Percentiles rank a stretch among this genome's conserved stretches.
These are phyloP conservation scores for Nakazawaea ishiwadae DNA, from an alignment of 805 yeast species.

Conservation along the genomic window DNA sequence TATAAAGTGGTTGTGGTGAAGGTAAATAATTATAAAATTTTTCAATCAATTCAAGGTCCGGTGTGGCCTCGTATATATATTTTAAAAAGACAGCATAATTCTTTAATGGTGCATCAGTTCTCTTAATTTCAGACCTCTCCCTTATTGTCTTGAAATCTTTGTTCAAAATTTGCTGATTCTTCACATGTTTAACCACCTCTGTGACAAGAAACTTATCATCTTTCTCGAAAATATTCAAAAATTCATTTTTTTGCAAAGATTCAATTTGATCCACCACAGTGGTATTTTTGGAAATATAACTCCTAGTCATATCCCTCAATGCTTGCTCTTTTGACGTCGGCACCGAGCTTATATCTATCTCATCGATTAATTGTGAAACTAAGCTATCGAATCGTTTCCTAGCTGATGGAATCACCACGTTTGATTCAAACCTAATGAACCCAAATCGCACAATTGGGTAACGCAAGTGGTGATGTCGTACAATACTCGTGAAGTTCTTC, in stretches of 20 bases:
- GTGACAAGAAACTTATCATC: neutral
- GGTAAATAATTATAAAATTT: conserved; percentile 6
- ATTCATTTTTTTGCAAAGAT: neutral
- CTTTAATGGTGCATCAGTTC: conserved; percentile 5
- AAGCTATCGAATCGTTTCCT: neutral
- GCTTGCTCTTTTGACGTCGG: conserved; percentile 1
- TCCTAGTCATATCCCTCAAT: neutral
- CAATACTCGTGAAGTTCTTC: too few relatives aligned
- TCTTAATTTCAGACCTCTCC: neutral
- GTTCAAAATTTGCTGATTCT: neutral
- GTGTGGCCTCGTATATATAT: conserved; percentile 1
- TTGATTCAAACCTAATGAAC: neutral
- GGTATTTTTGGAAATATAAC: too few relatives aligned
- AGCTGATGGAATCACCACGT: too few relatives aligned
- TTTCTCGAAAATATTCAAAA: neutral
- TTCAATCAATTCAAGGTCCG: conserved; percentile 3
- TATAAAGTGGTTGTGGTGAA: conserved; percentile 8
- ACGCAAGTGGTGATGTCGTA: neutral
- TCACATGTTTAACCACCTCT: neutral
- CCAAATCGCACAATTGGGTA: neutral
- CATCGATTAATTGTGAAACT: neutral
- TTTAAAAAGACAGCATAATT: conserved; percentile 7
- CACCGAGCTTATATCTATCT: neutral
- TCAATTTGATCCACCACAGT: too few relatives aligned
- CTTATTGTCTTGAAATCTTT: neutral